Evolutionary conservation across 2,329 filamentous ascomycete genomes (phyloP), one percentile per base, ranked within the genome.

Genomic region (Lasiodiplodia theobromae): DNA sequence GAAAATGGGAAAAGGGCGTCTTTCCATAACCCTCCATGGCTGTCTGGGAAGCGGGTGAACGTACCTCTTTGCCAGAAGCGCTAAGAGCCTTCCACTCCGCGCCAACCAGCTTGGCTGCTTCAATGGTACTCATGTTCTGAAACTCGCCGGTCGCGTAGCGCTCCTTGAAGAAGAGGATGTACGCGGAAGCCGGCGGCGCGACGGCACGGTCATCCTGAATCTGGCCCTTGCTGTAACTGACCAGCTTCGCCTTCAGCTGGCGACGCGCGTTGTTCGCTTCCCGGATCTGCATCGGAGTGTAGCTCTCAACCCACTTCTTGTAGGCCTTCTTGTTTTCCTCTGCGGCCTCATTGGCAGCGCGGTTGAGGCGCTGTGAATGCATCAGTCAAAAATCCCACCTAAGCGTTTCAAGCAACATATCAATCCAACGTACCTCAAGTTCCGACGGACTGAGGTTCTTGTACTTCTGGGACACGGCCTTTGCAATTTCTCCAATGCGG

Each of bases 241-340:
- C 70, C 14, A 62, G 23, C 37, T 53, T 70, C 5, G 70, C 60
- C 52, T 70, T 74, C n/a, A 86, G 72, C 4, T 53, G 12, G 1
- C 49, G 69, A 47, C 89, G 86, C 12, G 89, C 89, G 12, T 71
- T 74, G 75, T 92, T 92, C 68, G 89, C 89, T 3, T 81, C 69
- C 56, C 80, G 80, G 72, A 92, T 90, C 73, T 89, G 76, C 5
- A 86, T 79, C 11, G 87, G 84, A 1, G 86, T 86, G 73, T 89
- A 78, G 3, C 77, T 78, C 38, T 84, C 76, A 23, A 91, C 76
- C 87, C 87, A 92, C 69, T 82, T 74, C 37, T 85, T 79, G 74
- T 84, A 85, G 16, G 79, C 80, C 23, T 79, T 77, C 23, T 76
- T 72, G 62, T 84, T 84, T 16, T 80, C 77, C 51, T 79, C 81